phyloP scores from a whole-genome alignment of 2,329 filamentous ascomycete species.

The Trichoderma citrinoviride region DNA sequence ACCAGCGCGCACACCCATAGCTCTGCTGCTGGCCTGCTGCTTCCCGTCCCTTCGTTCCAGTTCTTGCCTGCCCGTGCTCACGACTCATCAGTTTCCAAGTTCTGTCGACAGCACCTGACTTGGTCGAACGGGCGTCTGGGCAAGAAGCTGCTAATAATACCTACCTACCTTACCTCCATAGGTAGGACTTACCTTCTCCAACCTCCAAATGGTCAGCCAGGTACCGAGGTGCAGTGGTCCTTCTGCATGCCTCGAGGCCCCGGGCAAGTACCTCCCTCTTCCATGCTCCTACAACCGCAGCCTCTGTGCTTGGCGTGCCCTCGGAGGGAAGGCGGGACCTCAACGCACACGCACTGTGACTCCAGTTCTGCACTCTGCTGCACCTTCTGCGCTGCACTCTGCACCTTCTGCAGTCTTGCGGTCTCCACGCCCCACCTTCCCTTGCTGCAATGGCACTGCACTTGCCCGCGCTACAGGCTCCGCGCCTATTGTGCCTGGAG shows the following conservation, averaged over 20 bases:
- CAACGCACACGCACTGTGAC: conserved; percentile 7
- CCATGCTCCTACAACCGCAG: not conserved
- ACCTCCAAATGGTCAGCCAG: not conserved
- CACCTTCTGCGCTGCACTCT: not conserved
- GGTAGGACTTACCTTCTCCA: too few species aligned
- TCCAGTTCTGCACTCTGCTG: not conserved
- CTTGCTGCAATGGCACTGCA: conserved; percentile 2
- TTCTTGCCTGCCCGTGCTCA: not conserved
- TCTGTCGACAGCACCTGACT: not conserved
- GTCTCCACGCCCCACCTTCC: not conserved
- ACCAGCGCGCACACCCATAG: conserved; percentile 3
- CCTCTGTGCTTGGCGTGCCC: not conserved
- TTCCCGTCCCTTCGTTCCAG: not conserved
- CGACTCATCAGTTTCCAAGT: not conserved
- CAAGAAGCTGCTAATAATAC: not conserved
- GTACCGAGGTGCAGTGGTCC: not conserved
- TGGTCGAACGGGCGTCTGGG: not conserved
- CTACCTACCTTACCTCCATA: too few species aligned
- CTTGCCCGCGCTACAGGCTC: not conserved
- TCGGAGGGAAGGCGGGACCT: conserved; percentile 9
- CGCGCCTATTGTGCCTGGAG: conserved; percentile 7
- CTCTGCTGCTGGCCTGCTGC: not conserved
- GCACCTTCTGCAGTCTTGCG: not conserved
- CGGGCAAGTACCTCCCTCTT: not conserved
- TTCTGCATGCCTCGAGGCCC: too few species aligned